Conservation (phyloP, 176 grass and related monocot species). For the Phoenix dactylifera region DNA sequence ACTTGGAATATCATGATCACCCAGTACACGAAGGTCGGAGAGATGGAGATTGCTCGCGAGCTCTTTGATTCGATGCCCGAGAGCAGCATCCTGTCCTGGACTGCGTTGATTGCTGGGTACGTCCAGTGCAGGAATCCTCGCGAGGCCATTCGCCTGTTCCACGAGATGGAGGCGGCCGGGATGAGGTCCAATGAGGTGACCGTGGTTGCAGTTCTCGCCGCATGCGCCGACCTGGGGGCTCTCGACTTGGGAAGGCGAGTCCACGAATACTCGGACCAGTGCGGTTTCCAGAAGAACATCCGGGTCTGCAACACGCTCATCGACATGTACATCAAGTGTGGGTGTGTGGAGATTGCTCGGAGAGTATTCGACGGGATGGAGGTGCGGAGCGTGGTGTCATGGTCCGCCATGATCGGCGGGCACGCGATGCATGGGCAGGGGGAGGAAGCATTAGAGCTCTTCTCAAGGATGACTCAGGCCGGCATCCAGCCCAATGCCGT, state of each 20-base stretch:
- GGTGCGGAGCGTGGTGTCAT: conserved; percentile 29
- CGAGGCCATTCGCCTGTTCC: conserved; percentile 18
- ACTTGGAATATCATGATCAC: conserved; percentile 35
- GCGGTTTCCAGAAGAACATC: conserved; percentile 16
- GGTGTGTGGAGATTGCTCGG: conserved; percentile 22
- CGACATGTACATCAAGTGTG: conserved; percentile 40
- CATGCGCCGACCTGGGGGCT: conserved; percentile 22
- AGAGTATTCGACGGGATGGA: conserved; percentile 27
- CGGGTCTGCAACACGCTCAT: conserved; percentile 34
- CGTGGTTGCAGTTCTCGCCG: conserved; percentile 25
- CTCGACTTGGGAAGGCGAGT: conserved; percentile 20
- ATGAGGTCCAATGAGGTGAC: conserved; percentile 32
- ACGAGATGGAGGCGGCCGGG: conserved; percentile 14
- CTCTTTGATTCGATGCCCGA: conserved; percentile 31
- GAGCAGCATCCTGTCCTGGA: conserved; percentile 27
- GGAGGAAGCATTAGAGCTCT: conserved; percentile 26
- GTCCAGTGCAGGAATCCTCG: conserved; percentile 19
- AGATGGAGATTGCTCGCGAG: conserved; percentile 16
- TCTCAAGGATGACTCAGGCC: conserved; percentile 16
- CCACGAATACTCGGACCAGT: conserved; percentile 6
- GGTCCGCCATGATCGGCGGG: conserved; percentile 31
- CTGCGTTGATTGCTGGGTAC: conserved; percentile 25
- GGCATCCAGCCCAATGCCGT: conserved; percentile 18
- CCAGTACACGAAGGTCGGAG: conserved; percentile 12
- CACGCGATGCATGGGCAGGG: conserved; percentile 37